Evolutionary conservation across 2,329 filamentous ascomycete species (phyloP).

Genomic region (Clathrospora elynae): DNA sequence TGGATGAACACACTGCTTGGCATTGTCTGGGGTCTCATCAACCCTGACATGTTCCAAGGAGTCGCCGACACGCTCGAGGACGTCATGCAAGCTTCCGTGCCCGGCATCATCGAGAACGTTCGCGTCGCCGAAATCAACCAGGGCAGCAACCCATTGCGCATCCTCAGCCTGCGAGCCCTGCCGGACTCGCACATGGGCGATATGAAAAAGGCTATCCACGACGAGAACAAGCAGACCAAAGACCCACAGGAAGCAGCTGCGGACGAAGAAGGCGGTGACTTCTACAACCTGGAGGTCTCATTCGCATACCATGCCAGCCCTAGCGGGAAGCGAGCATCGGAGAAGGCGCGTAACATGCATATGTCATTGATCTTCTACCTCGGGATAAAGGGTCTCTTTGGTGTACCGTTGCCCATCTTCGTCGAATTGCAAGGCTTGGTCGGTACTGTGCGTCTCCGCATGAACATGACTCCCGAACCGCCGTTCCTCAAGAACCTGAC

Average conservation of each 20-base stretch:
- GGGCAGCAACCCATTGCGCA: slow-evolving; percentile 85
- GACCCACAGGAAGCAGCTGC: slow-evolving; percentile 86
- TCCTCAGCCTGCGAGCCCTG: slow-evolving; percentile 83
- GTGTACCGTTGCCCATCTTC: slow-evolving; percentile 83
- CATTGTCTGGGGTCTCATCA: slow-evolving; percentile 87
- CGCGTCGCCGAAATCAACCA: slow-evolving; percentile 94
- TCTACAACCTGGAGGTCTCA: slow-evolving; percentile 89
- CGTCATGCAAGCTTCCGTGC: slow-evolving; percentile 95
- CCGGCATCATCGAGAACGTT: slow-evolving; percentile 89
- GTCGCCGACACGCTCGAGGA: slow-evolving; percentile 94
- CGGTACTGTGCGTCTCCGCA: slow-evolving; percentile 78
- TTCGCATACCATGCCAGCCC: slow-evolving; percentile 91
- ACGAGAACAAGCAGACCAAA: slow-evolving; percentile 77
- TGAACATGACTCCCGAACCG: slow-evolving; percentile 86
- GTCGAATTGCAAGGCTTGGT: slow-evolving; percentile 92
- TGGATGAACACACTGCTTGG: slow-evolving; percentile 93
- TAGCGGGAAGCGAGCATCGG: slow-evolving; percentile 69
- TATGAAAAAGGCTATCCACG: slow-evolving; percentile 79
- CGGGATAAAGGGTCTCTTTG: slow-evolving; percentile 85
- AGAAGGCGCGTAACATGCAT: slow-evolving; percentile 92
- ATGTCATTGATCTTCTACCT: slow-evolving; percentile 96
- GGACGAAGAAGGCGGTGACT: slow-evolving; percentile 87
- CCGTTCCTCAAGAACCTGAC: slow-evolving; percentile 92
- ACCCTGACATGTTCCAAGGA: slow-evolving; percentile 91
- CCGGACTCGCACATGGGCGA: slow-evolving; percentile 81